A percentile compares a stretch with the other conserved stretches of the same genome.
These are phyloP conservation scores for Chlamydomonas eustigma DNA, from an alignment of 139 green algal genomes.

Conservation along the genomic window DNA sequence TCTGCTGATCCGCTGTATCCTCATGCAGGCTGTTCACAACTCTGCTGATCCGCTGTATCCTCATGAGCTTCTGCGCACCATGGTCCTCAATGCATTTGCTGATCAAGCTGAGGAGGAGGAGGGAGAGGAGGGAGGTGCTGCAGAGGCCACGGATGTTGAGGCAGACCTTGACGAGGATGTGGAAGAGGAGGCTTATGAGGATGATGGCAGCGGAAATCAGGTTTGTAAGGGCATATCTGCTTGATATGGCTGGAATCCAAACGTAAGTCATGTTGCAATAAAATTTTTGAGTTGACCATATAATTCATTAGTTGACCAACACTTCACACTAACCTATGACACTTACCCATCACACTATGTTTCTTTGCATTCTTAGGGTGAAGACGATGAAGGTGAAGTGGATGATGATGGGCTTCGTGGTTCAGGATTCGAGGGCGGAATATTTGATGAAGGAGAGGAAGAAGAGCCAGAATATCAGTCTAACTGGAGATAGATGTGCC, in stretches of 20 bases:
- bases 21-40: neutral
- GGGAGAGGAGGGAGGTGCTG: neutral
- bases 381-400: neutral
- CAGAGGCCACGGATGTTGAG: neutral
- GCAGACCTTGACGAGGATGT: neutral
- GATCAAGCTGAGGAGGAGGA: neutral
- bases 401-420: neutral
- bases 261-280: too few species aligned
- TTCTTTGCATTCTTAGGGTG: neutral
- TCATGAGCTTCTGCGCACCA: slow-evolving; percentile 8
- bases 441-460: neutral
- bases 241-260: too few species aligned
- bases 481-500: slow-evolving; percentile 7
- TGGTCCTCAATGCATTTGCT: neutral
- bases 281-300: too few species aligned
- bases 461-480: neutral
- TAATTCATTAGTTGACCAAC: too few species aligned
- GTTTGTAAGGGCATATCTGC: too few species aligned
- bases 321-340: too few species aligned
- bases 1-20: neutral
- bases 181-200: neutral
- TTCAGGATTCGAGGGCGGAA: neutral
- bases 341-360: too few species aligned
- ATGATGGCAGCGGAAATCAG: too few species aligned
- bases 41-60: slow-evolving; percentile 4